Evolutionary conservation across 2,329 filamentous ascomycete species (phyloP).

Genomic region (Dactylonectria estremocensis): DNA sequence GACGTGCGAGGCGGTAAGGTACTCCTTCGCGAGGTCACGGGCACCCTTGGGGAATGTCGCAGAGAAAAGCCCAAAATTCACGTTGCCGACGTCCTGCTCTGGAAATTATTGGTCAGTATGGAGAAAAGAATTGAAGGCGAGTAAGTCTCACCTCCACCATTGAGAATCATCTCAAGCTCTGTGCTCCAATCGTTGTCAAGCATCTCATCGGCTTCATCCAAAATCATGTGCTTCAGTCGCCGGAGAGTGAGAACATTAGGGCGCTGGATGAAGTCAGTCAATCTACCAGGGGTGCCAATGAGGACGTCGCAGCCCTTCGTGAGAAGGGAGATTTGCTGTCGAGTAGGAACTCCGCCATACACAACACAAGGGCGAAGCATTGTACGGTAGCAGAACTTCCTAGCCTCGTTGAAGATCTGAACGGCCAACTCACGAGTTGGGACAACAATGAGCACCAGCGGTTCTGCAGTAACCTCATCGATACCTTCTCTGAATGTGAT

Average conservation of each 20-base stretch:
- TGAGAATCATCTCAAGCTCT: conserved; percentile 82
- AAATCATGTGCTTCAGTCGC: conserved; percentile 84
- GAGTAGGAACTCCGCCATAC: conserved; percentile 86
- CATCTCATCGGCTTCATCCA: conserved; percentile 98
- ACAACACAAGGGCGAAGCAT: conserved; percentile 93
- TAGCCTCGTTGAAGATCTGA: conserved; percentile 95
- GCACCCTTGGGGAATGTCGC: conserved; percentile 91
- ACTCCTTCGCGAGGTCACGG: conserved; percentile 82
- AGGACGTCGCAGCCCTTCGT: conserved; percentile 90
- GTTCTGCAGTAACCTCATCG: conserved; percentile 80
- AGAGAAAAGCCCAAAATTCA: conserved; percentile 88
- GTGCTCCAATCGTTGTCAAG: conserved; percentile 84
- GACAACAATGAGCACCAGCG: conserved; percentile 86
- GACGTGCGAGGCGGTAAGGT: conserved; percentile 81
- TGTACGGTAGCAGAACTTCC: conserved; percentile 92
- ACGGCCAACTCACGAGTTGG: conserved; percentile 92
- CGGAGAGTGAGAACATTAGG: conserved; percentile 78
- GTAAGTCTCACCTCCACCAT: conserved; percentile 79
- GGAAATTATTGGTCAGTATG: conserved; percentile 51
- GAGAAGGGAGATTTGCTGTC: conserved; percentile 80
- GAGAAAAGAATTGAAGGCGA: conserved; percentile 18
- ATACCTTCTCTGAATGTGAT: conserved; percentile 65
- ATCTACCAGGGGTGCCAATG: conserved; percentile 88
- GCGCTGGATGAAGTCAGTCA: conserved; percentile 86
- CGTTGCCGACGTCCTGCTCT: conserved; percentile 81